These are phyloP conservation scores for Acacia acuminata DNA, from an alignment of 306 rosid genomes.

Conservation along the genomic window DNA sequence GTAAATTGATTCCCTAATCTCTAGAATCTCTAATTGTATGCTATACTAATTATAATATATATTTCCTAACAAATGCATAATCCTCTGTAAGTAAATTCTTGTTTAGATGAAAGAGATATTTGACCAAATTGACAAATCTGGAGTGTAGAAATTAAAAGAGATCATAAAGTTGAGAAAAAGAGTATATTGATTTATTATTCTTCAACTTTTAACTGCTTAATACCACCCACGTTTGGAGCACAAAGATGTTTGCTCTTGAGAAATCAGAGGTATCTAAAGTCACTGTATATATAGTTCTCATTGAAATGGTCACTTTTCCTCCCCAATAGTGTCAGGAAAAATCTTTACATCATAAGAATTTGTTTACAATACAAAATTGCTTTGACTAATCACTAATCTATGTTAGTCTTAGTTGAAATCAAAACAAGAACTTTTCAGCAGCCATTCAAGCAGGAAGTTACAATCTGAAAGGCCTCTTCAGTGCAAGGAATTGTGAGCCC, in stretches of 20 bases:
- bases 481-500: slow-evolving; percentile 57
- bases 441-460: neutral
- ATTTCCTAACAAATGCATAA: too few relatives aligned
- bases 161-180: neutral
- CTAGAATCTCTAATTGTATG: too few relatives aligned
- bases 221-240: neutral
- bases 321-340: neutral
- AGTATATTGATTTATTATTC: neutral
- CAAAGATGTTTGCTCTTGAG: neutral
- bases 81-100: neutral
- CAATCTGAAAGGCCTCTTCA: slow-evolving; percentile 6
- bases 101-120: neutral
- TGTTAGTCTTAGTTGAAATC: neutral
- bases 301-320: neutral
- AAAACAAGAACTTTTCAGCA: neutral
- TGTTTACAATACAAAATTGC: slow-evolving; percentile 9
- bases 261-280: neutral
- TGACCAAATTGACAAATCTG: neutral
- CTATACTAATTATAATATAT: too few relatives aligned
- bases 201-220: neutral
- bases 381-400: slow-evolving; percentile 27
- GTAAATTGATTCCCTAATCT: too few relatives aligned
- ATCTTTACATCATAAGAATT: neutral
- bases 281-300: neutral
- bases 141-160: neutral